phyloP scores from a whole-genome alignment of 805 yeast genomes.

The Candida patagonica region DNA sequence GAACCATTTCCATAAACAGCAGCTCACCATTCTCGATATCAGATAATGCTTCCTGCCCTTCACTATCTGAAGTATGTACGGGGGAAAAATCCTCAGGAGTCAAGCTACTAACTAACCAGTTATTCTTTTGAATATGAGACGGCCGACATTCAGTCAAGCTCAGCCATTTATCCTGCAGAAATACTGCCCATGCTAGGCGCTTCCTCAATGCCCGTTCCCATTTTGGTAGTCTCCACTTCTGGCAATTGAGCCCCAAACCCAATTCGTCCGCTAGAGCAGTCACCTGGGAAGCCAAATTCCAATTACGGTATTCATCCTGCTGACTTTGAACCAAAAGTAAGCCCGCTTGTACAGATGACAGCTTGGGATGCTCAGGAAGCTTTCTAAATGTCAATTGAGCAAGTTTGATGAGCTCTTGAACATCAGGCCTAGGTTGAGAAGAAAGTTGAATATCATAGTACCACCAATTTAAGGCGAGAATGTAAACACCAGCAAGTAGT shows the following conservation, averaged over 20 bases:
- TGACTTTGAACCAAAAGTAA: conserved; percentile 62
- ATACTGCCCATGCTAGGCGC: conserved; percentile 93
- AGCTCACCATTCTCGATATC: conserved; percentile 15
- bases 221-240: conserved; percentile 82
- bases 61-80: conserved; percentile 7
- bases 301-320: conserved; percentile 50
- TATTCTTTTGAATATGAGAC: conserved; percentile 60
- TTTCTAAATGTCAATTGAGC: conserved; percentile 60
- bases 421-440: conserved; percentile 71
- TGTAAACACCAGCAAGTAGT: conserved; percentile 79
- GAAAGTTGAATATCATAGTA: conserved; percentile 72
- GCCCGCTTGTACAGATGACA: conserved; percentile 90
- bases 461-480: conserved; percentile 91
- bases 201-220: conserved; percentile 91
- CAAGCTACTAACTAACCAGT: conserved; percentile 72
- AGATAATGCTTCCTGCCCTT: conserved; percentile 7
- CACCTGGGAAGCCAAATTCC: conserved; percentile 81
- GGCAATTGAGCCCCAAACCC: conserved; percentile 86
- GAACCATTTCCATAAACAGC: conserved; percentile 27
- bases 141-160: conserved; percentile 76
- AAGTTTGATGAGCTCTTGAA: conserved; percentile 55
- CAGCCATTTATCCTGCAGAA: conserved; percentile 86
- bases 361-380: conserved; percentile 74
- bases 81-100: conserved; percentile 75
- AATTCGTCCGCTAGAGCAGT: conserved; percentile 83